phyloP scores from a whole-genome alignment of 805 yeast genomes.

The Jamesozyma rosinii region DNA sequence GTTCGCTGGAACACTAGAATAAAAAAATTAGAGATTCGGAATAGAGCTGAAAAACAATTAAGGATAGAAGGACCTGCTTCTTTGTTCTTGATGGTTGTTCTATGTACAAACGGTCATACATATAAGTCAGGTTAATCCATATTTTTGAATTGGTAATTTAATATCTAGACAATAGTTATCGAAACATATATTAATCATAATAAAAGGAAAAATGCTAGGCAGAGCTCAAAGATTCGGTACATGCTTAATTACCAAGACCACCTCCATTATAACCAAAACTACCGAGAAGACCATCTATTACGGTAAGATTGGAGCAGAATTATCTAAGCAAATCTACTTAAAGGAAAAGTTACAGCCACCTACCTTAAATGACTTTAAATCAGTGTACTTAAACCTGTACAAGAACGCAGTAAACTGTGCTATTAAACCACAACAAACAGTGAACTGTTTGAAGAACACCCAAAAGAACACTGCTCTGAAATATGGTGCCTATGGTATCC shows the following conservation, averaged over 20 bases:
- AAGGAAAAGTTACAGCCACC: slow-evolving; percentile 95
- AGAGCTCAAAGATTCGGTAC: slow-evolving; percentile 24
- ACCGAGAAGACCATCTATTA: slow-evolving; percentile 56
- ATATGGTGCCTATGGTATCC: slow-evolving; percentile 70
- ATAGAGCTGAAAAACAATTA: background rate
- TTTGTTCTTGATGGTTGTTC: background rate
- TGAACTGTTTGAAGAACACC: slow-evolving; percentile 34
- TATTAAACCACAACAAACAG: slow-evolving; percentile 53
- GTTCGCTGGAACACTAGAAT: background rate
- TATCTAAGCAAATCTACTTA: slow-evolving; percentile 59
- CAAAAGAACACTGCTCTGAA: slow-evolving; percentile 42
- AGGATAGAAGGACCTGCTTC: background rate
- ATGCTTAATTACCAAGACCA: slow-evolving; percentile 22
- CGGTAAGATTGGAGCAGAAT: slow-evolving; percentile 48
- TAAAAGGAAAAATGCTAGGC: slow-evolving; percentile 16
- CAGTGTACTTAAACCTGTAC: slow-evolving; percentile 53
- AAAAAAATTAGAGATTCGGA: background rate
- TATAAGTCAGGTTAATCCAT: too few relatives aligned
- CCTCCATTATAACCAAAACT: slow-evolving; percentile 39
- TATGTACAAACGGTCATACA: too few relatives aligned
- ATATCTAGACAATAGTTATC: too few relatives aligned
- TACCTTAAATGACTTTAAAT: slow-evolving; percentile 60
- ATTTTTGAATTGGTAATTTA: too few relatives aligned
- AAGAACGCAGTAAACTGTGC: slow-evolving; percentile 36
- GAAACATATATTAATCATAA: too few relatives aligned